These are phyloP conservation scores for Pestalotiopsis sp. DNA, from an alignment of 2,329 filamentous ascomycete genomes.

Conservation along the genomic window DNA sequence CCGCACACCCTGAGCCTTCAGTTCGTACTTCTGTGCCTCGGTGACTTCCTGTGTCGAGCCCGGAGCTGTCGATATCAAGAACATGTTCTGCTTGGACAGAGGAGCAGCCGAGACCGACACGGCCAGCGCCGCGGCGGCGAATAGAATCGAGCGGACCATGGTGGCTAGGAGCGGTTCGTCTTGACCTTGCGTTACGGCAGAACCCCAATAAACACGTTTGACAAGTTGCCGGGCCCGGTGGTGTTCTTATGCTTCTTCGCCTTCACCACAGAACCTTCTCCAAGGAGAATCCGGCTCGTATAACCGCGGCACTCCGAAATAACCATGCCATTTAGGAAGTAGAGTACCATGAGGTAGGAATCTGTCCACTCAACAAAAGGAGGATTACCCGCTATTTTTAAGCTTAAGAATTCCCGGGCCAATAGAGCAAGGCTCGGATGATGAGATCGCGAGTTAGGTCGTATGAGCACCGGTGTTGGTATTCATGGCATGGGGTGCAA, in stretches of 20 bases:
- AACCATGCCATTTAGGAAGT: not conserved
- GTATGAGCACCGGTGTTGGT: not conserved
- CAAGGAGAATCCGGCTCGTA: not conserved
- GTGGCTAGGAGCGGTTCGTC: not conserved
- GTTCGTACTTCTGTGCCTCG: conserved; percentile 73
- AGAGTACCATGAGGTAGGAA: not conserved
- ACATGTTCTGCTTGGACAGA: conserved; percentile 18
- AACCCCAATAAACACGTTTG: not conserved
- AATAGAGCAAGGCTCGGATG: not conserved
- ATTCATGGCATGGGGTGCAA: not conserved
- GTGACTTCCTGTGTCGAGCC: conserved; percentile 69
- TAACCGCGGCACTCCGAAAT: not conserved
- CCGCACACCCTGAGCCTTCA: conserved; percentile 69
- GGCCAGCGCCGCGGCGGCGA: conserved; percentile 21
- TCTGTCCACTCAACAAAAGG: not conserved
- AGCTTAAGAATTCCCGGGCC: not conserved
- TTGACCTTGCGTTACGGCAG: not conserved
- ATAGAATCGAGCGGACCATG: conserved; percentile 23
- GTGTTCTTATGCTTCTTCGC: not conserved
- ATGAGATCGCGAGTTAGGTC: not conserved
- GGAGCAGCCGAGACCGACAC: conserved; percentile 21
- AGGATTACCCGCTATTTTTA: not conserved
- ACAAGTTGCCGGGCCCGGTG: not conserved
- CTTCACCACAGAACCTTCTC: not conserved
- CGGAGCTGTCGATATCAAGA: conserved; percentile 62